These are phyloP conservation scores for Cyclotella choctawhatcheeana DNA, from an alignment of 108 stramenopile genomes.

Conservation along the genomic window DNA sequence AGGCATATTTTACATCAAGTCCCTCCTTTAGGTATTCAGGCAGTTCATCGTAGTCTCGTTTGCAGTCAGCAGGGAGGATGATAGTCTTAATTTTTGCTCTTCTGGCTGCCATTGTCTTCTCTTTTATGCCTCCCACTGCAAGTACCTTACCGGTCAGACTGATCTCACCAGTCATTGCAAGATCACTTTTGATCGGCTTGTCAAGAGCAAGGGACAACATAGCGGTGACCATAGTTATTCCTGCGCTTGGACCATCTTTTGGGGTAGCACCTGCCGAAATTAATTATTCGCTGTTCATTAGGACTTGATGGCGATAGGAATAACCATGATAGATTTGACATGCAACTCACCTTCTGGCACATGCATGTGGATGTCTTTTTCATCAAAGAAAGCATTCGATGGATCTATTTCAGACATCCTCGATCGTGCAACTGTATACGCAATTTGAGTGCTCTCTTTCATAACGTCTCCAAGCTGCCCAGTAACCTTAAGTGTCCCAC, in stretches of 20 bases:
- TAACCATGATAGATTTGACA: too few relatives aligned
- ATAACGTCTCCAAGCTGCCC: conserved; percentile 97
- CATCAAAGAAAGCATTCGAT: conserved; percentile 78
- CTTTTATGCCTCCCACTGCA: conserved; percentile 98
- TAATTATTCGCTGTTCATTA: too few relatives aligned
- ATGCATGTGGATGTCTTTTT: conserved; percentile 94
- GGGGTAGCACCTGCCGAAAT: too few relatives aligned
- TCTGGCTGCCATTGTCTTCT: conserved; percentile 98
- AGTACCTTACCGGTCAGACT: conserved; percentile 96
- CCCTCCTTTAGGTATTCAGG: conserved; percentile 96
- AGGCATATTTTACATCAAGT: conserved; percentile 92
- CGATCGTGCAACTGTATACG: conserved; percentile 93
- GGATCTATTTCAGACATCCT: conserved; percentile 72
- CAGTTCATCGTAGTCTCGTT: conserved; percentile 96
- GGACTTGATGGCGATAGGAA: too few relatives aligned
- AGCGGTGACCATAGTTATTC: conserved; percentile 96
- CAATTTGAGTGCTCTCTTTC: conserved; percentile 94
- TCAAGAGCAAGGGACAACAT: conserved; percentile 92
- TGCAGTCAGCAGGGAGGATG: conserved; percentile 89
- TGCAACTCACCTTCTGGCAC: conserved; percentile 99
- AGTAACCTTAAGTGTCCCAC: conserved; percentile 84
- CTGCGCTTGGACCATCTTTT: conserved; percentile 98
- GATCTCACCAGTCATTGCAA: conserved; percentile 98
- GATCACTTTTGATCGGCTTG: conserved; percentile 85
- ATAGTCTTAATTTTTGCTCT: conserved; percentile 92